phyloP scores from a whole-genome alignment of 805 yeast species.

The Pichia deserticola region DNA sequence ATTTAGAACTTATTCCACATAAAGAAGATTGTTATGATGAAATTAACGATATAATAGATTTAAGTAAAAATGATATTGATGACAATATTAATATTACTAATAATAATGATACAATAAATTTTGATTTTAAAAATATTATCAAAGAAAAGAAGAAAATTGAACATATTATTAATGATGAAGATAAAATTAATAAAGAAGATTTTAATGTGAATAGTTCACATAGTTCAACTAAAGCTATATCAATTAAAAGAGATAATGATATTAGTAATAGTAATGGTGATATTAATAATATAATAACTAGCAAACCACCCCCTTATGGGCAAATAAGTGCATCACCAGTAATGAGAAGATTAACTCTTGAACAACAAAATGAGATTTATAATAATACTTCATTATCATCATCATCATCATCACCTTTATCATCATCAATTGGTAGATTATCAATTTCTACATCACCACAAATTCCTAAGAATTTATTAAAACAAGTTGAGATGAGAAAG shows the following conservation, averaged over 20 bases:
- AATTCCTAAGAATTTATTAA: slow-evolving; percentile 53
- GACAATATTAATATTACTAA: too few species aligned
- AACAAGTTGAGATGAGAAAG: slow-evolving; percentile 44
- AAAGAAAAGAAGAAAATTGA: too few species aligned
- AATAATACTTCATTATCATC: neutral
- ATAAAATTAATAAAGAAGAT: neutral
- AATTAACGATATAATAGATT: too few species aligned
- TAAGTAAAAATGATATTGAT: too few species aligned
- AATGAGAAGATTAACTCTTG: slow-evolving; percentile 1
- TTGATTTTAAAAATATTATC: too few species aligned
- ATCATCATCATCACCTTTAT: neutral
- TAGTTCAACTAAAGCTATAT: neutral
- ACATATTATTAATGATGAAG: too few species aligned
- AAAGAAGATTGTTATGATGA: slow-evolving; percentile 17
- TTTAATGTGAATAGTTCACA: neutral
- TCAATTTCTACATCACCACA: slow-evolving; percentile 62
- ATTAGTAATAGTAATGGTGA: neutral
- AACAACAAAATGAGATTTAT: neutral
- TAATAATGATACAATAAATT: too few species aligned
- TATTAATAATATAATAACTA: neutral
- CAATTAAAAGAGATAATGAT: neutral
- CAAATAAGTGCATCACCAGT: neutral
- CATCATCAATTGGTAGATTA: slow-evolving; percentile 19
- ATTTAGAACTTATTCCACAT: slow-evolving; percentile 41
- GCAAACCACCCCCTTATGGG: neutral